Evolutionary conservation across 306 rosid genomes (phyloP).

Genomic region (Pterocarpus macrocarpus): DNA sequence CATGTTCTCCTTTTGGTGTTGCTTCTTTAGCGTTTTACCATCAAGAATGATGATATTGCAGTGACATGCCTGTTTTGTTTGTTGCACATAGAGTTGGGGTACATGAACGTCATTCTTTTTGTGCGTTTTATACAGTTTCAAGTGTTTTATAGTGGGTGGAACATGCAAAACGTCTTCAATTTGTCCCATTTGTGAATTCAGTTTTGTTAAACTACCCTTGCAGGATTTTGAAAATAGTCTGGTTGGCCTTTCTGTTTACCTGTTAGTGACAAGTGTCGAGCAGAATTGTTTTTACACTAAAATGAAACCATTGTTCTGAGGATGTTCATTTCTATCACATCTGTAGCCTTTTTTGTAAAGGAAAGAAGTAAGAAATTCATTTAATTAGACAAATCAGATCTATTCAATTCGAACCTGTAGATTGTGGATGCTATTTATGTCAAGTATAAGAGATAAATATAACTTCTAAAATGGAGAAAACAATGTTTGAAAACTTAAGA

Average conservation of each 20-base stretch:
- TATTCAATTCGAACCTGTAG: conserved; percentile 11
- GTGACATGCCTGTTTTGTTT: neutral
- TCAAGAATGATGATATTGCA: neutral
- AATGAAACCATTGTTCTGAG: conserved; percentile 1
- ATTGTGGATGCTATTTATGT: conserved; percentile 14
- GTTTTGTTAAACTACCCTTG: neutral
- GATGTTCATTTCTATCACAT: neutral
- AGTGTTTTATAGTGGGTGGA: neutral
- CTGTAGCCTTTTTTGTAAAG: neutral
- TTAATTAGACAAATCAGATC: neutral
- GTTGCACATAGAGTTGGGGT: neutral
- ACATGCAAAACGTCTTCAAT: neutral
- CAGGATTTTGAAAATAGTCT: neutral
- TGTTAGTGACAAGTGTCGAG: neutral
- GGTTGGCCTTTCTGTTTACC: neutral
- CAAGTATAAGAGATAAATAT: neutral
- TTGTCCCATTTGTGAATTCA: neutral
- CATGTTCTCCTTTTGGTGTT: neutral
- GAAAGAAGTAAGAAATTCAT: neutral
- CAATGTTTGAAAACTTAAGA: neutral
- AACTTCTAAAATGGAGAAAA: conserved; percentile 8
- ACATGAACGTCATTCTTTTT: neutral
- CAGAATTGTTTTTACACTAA: neutral
- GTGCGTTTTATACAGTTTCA: neutral
- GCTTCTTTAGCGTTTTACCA: neutral